phyloP scores from a whole-genome alignment of 352 stramenopile species.

The Phytophthora niederhauseri region DNA sequence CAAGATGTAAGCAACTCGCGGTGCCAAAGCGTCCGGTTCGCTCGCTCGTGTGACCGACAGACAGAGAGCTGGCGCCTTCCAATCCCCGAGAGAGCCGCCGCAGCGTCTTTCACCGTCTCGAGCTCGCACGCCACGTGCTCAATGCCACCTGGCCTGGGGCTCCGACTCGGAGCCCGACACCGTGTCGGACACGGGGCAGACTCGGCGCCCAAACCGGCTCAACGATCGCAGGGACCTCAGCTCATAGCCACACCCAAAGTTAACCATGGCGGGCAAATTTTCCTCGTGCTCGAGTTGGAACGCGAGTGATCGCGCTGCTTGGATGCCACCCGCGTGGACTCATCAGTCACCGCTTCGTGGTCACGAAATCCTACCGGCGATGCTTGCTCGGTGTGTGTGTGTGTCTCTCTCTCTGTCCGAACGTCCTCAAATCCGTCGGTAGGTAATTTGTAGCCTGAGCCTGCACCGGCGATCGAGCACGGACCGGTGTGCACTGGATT shows the following conservation, averaged over 20 bases:
- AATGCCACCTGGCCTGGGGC: slow-evolving; percentile 15
- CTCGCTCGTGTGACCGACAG: slow-evolving; percentile 1
- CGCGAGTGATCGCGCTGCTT: slow-evolving; percentile 8
- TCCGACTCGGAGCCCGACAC: too few species aligned
- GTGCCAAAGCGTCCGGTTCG: slow-evolving; percentile 7
- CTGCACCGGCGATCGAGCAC: slow-evolving; percentile 10
- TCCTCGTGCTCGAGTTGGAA: background rate
- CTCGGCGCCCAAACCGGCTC: slow-evolving; percentile 2
- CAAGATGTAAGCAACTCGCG: slow-evolving; percentile 22
- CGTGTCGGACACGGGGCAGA: too few species aligned
- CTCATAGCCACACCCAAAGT: background rate
- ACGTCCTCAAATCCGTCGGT: slow-evolving; percentile 8
- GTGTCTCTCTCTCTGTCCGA: slow-evolving; percentile 9
- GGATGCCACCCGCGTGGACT: slow-evolving; percentile 18
- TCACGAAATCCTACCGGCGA: slow-evolving; percentile 26
- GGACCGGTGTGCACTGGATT: slow-evolving; percentile 22
- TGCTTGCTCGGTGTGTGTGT: slow-evolving; percentile 5
- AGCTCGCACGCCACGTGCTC: slow-evolving; percentile 22
- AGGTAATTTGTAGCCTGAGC: slow-evolving; percentile 2
- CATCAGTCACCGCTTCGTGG: slow-evolving; percentile 10
- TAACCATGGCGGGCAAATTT: background rate
- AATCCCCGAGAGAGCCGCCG: slow-evolving; percentile 22
- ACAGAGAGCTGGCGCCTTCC: slow-evolving; percentile 23
- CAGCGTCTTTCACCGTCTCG: slow-evolving; percentile 25
- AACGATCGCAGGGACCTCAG: slow-evolving; percentile 1